Base-by-base conservation (phyloP, 345 rosid genomes). In the Arabis hirsuta region DNA sequence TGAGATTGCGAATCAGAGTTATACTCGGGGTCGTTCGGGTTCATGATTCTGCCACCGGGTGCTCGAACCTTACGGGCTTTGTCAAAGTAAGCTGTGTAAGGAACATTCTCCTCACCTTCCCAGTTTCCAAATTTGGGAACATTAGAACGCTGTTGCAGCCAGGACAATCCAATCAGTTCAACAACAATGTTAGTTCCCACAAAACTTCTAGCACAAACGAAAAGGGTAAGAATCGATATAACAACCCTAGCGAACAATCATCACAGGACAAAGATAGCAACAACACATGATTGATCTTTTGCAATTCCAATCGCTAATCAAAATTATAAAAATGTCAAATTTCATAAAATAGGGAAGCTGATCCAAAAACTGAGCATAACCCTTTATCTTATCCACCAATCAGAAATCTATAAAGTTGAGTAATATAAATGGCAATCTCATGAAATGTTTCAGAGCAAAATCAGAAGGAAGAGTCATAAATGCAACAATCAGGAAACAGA, bases 101-200 rank as follows among this genome's bases (percentile, higher is more conserved):
- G 98, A 78, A 89, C 88, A 73, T 81, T 80, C 62, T 87, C 94
- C 20, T 81, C 90, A 58, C 79, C 80, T 36, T 90, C 97, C 97
- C 96, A 93, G 76, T 93, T 86, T 60, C 98, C 98, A 81, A 93
- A 93, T 57, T 81, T 81, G 0, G 98, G 97, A 47, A 90, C 98
- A 50, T 77, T 83, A 0, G 96, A 79, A 60, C 84, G 87, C 72
- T 90, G 86, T 92, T 90, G 87, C 62, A 16, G 45, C 61, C 69
- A 65, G 1, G 50, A 13, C 71, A 43, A 31, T 34, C 13, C 41
- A 51, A 59, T 79, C 75, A 82, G 46, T 22, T 60, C 53, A 59
- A 61, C 36, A 9, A 52, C 60, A 54, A 41, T 55, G 42, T 55
- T 12, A n/a, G n/a, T 55, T 31, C 7, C 20, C 20, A 16, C 3